Evolutionary conservation across 306 rosid species (phyloP).

Genomic region (Malus asiatica): DNA sequence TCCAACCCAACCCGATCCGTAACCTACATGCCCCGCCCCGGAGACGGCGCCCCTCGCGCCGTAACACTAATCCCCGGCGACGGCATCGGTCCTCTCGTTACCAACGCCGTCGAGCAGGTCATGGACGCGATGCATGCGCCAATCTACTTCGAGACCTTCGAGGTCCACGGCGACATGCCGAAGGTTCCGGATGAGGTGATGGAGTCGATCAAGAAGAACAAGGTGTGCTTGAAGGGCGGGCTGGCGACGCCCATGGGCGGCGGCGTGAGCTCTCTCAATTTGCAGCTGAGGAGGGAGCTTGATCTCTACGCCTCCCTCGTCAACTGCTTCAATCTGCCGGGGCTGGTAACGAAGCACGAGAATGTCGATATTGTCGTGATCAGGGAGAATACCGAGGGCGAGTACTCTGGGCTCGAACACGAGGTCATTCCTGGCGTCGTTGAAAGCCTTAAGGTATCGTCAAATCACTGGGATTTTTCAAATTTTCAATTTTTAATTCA

Average conservation of each 20-base stretch:
- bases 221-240: conserved; percentile 83
- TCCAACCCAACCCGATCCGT: conserved; percentile 38
- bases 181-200: conserved; percentile 53
- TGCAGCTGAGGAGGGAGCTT: conserved; percentile 73
- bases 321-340: conserved; percentile 68
- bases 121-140: conserved; percentile 92
- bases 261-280: conserved; percentile 69
- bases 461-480: background rate
- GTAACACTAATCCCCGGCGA: conserved; percentile 83
- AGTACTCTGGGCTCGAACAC: conserved; percentile 80
- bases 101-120: conserved; percentile 77
- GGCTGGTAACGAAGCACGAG: conserved; percentile 59
- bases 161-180: conserved; percentile 64
- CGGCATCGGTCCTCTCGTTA: conserved; percentile 72
- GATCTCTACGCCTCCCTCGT: conserved; percentile 95
- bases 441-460: conserved; percentile 73
- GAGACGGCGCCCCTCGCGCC: conserved; percentile 60
- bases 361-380: conserved; percentile 82
- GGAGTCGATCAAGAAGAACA: conserved; percentile 73
- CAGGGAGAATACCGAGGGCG: conserved; percentile 85
- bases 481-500: background rate
- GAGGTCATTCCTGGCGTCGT: conserved; percentile 94
- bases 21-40: conserved; percentile 88
- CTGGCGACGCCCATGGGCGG: conserved; percentile 79
- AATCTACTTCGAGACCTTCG: conserved; percentile 57